Base-by-base conservation (phyloP, 1,284 basidiomycete genomes). In the Bothia castanella region DNA sequence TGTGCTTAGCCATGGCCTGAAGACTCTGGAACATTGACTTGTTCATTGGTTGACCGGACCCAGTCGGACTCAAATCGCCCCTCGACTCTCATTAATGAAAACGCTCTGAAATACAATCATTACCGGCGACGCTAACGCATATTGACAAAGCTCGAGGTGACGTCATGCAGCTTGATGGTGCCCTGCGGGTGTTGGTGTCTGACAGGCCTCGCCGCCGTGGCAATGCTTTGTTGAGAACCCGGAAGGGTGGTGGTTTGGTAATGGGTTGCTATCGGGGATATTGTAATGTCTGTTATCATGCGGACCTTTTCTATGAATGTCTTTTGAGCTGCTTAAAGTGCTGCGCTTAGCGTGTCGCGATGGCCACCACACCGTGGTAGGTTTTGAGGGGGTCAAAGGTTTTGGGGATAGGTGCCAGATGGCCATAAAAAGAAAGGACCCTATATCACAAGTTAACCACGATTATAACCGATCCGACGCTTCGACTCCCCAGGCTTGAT, bases 381-480 rank as follows among this genome's bases (percentile, higher is more conserved):
- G n/a, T 5, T 25, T 25, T 25, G 25, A 9, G 29, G 11, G 5
- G 8, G 17, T 16, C 30, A 39, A 30, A 27, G 5, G 19, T 38
- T 51, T 36, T 32, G 29, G 25, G 34, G 10, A 36, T 9, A 23
- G 19, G 25, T 34, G 4, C n/a, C n/a, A n/a, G 25, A 39, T 34
- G 1, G 45, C 47, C 56, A 61, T 51, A 59, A 54, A 46, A 40
- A 50, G 61, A 45, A 62, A 51, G 16, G 49, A 56, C 51, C 60
- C 58, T 63, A 61, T 58, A 31, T 53, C 19, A 52, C 52, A 59
- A 52, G 51, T 50, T 59, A 57, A 53, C 44, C 40, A 47, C 49
- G 38, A 30, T 31, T 30, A 42, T 46, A 40, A 27, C 40, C 41
- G 50, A 31, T 35, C 38, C 36, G 30, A 25, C 30, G 48, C 46